Evolutionary conservation across 1,284 basidiomycete genomes (phyloP), one percentile per base, ranked within the genome.

Genomic region (Sphagnurus paluster): DNA sequence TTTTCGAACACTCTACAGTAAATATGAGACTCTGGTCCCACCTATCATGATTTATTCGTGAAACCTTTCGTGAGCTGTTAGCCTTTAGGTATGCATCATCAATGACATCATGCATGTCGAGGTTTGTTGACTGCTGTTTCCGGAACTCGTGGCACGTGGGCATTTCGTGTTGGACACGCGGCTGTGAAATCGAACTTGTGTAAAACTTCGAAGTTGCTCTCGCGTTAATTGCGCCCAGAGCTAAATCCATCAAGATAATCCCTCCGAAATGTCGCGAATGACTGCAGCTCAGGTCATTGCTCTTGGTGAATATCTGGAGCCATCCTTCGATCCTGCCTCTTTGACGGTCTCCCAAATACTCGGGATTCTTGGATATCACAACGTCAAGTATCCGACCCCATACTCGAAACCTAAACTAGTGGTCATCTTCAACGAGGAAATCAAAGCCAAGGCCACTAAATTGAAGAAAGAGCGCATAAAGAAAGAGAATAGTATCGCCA

Each of bases 351-450:
- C 89, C 11, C 88, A 94, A 59, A 73, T 96, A 5, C 76, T 91
- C 9, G 87, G 86, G 39, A 70, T 98, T 44, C 76, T 98, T 41
- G 81, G 87, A 30, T 87, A 87, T 60, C 91, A 98, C 68, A 81
- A 87, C 52, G 73, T 96, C 58, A 71, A 74, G 24, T 91, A 87
- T 66, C 82, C 89, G 5, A 79, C 84, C 2, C 82, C 83, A 1
- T 87, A 90, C 58, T 91, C 90, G 52, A 98, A 98, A 68, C 74
- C 84, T 5, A 93, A 91, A 57, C 80, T 98, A 19, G 79, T 98
- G 8, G 74, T 82, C 30, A 69, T 86, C 3, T 98, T 94, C 68
- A 82, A 92, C 49, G 75, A 84, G 26, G 75, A 91, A 64, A 79
- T 98, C 56, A 82, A 79, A 56, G 71, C 82, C 6, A 79, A 79